Conservation (phyloP, 768 basidiomycete species). For the Phylloporus sp. region DNA sequence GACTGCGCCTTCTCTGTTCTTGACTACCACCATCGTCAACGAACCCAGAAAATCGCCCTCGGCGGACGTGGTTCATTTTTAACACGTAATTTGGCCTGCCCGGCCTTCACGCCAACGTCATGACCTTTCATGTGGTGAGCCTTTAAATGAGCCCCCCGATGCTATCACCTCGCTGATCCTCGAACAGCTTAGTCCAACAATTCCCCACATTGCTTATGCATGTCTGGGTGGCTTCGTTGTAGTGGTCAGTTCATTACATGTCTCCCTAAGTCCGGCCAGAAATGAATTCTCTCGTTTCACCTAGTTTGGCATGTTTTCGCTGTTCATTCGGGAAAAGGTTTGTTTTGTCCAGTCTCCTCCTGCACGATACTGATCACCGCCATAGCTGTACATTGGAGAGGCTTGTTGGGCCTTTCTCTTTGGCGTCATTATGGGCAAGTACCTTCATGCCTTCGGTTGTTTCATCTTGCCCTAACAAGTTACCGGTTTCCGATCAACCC, state of each 20-base stretch:
- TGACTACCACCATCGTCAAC: constrained; percentile 3
- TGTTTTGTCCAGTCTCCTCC: constrained; percentile 8
- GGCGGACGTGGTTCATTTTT: constrained; percentile 3
- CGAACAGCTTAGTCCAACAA: constrained; percentile 43
- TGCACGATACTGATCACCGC: constrained; percentile 4
- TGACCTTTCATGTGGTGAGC: constrained; percentile 50
- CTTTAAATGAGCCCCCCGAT: not conserved
- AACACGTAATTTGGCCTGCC: not conserved
- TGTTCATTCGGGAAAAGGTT: constrained; percentile 84
- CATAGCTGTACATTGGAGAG: constrained; percentile 87
- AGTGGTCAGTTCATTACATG: constrained; percentile 40
- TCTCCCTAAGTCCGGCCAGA: not conserved
- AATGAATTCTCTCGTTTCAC: not conserved
- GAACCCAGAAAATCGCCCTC: not conserved
- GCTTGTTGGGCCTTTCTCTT: constrained; percentile 94
- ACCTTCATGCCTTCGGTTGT: not conserved
- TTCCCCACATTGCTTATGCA: constrained; percentile 73
- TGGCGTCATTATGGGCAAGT: constrained; percentile 80
- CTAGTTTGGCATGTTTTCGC: constrained; percentile 93
- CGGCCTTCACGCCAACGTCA: constrained; percentile 26
- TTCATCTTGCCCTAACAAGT: constrained; percentile 4
- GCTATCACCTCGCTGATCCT: constrained; percentile 1
- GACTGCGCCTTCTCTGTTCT: not conserved
- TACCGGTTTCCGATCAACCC: constrained; percentile 1
- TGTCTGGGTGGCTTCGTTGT: constrained; percentile 80